Evolutionary conservation across 306 rosid species (phyloP), one percentile per base, ranked within the genome.

Genomic region (Vigna trinervia): DNA sequence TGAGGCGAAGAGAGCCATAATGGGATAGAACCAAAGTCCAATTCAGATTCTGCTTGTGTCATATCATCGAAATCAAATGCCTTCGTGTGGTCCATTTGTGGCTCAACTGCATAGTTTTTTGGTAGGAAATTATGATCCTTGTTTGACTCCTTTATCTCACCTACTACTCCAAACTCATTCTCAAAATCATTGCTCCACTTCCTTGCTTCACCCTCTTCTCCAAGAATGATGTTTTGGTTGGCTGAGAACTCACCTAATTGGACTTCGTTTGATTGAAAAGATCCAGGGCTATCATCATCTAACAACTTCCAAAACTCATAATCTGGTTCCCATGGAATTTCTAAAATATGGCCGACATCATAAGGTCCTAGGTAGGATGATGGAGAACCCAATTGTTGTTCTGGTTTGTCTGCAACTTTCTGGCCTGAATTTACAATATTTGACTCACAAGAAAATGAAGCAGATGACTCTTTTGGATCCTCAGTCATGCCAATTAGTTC

Each of bases 281-380:
- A 12, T 30, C 39, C 82, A 23, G 85, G 50, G 71, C 69, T 84
- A 36, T 88, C 96, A 41, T 66, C 53, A 43, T 41, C 53, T 12
- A 94, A 61, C 76, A 87, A 52, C 79, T 83, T 71, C 98, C 97
- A 95, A 78, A 95, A 87, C 11, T 86, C 92, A 65, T 30, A n/a
- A 69, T 89, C 96, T 22, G 80, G 41, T 69, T 84, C 93, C 61
- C 86, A 83, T 14, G 92, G 91, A 59, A 84, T 64, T 28, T 80
- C 17, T 60, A 61, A 51, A 53, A 67, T 12, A 12, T 34, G 22
- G 30, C 54, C 61, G 51, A 82, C 62, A 48, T 85, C 86, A 75
- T 56, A 82, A 56, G 81, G 50, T 14, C 69, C 90, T 8, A 34
- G 4, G 39, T 74, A 84, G 60, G 78, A 57, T 15, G 86, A 56